These are phyloP conservation scores for Herpetospermum pedunculosum DNA, from an alignment of 306 rosid genomes.

Conservation along the genomic window DNA sequence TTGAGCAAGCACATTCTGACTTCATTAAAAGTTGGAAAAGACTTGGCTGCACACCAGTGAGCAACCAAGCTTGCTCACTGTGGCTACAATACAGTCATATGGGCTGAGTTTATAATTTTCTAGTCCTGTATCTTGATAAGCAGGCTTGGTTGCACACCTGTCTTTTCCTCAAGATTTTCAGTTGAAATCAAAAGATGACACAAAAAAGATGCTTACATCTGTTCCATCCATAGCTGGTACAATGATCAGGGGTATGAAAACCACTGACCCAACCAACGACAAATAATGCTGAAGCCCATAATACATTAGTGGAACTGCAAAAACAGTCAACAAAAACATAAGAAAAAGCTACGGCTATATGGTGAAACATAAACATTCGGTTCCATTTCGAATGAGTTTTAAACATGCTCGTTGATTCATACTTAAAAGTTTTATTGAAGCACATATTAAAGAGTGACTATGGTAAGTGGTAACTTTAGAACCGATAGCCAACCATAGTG, in stretches of 20 bases:
- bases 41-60: neutral
- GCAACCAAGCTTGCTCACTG: neutral
- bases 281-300: conserved; percentile 86
- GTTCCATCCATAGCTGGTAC: conserved; percentile 83
- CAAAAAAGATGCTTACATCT: conserved; percentile 44
- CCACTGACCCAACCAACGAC: conserved; percentile 83
- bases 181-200: conserved; percentile 10
- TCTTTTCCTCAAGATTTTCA: neutral
- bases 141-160: neutral
- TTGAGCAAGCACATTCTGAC: neutral
- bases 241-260: conserved; percentile 62
- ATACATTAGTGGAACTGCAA: conserved; percentile 59
- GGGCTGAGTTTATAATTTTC: neutral
- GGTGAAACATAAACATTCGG: neutral
- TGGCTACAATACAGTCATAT: neutral
- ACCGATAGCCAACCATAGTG: neutral
- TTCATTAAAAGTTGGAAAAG: neutral
- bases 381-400: neutral
- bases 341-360: neutral
- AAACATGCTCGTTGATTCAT: neutral
- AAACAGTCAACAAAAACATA: conserved; percentile 15
- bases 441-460: neutral
- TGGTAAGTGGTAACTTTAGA: neutral
- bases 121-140: neutral
- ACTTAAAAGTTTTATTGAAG: neutral